phyloP scores from a whole-genome alignment of 208 protist genomes.

The Leishmania tropica region DNA sequence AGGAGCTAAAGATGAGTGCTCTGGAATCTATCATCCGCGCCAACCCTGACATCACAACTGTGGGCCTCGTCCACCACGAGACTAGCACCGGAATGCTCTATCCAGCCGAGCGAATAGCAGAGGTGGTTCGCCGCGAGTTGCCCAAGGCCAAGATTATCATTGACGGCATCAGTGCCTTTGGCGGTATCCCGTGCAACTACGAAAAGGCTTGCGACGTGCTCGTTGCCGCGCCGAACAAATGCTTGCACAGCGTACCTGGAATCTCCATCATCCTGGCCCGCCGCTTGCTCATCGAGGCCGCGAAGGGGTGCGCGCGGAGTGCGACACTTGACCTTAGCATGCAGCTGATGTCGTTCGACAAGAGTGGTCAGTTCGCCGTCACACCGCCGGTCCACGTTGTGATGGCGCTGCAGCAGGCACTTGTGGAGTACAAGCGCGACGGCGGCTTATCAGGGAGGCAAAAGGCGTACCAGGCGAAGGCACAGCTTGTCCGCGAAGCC shows the following conservation, averaged over 20 bases:
- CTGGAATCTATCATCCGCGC: conserved; percentile 47
- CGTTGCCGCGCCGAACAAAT: conserved; percentile 88
- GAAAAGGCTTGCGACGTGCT: conserved; percentile 72
- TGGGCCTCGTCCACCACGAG: conserved; percentile 89
- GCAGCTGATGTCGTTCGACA: conserved; percentile 69
- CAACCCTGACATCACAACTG: conserved; percentile 69
- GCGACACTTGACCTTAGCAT: conserved; percentile 72
- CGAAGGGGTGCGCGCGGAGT: conserved; percentile 60
- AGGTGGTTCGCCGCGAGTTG: conserved; percentile 43
- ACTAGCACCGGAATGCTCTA: conserved; percentile 92
- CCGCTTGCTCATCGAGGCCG: conserved; percentile 39
- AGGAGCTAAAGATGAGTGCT: conserved; percentile 53
- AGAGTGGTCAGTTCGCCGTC: conserved; percentile 74
- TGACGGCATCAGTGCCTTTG: conserved; percentile 89
- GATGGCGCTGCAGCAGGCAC: conserved; percentile 76
- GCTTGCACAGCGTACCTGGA: conserved; percentile 89
- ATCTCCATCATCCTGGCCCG: conserved; percentile 73
- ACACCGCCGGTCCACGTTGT: conserved; percentile 86
- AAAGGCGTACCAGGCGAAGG: conserved; percentile 62
- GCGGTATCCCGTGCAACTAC: conserved; percentile 61
- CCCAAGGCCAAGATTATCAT: conserved; percentile 77
- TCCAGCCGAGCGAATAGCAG: conserved; percentile 65
- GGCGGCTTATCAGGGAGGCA: conserved; percentile 60
- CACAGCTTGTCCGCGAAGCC: conserved; percentile 49
- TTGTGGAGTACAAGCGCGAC: conserved; percentile 75